Percentiles rank a stretch among this genome's conserved stretches.
Conservation (phyloP, 2,329 filamentous ascomycete genomes). For the Pyrenophora teres region DNA sequence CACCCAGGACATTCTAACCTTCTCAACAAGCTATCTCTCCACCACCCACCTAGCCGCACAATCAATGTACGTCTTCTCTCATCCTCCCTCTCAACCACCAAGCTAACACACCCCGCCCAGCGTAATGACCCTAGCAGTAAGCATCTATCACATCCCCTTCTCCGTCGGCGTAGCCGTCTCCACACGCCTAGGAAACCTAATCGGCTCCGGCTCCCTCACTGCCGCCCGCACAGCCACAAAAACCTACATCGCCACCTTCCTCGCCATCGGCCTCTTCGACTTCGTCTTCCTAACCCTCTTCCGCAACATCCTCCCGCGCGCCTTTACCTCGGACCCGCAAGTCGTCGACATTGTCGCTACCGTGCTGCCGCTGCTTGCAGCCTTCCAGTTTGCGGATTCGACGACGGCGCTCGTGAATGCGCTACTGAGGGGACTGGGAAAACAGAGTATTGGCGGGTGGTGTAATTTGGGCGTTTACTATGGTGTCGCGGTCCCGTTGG, state of each 20-base stretch:
- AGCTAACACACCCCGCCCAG: conserved; percentile 17
- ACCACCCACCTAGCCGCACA: conserved; percentile 85
- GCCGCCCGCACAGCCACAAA: conserved; percentile 43
- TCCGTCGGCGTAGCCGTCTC: conserved; percentile 47
- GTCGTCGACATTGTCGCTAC: conserved; percentile 41
- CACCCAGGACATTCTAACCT: conserved; percentile 57
- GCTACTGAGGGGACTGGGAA: conserved; percentile 45
- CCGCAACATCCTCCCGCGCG: conserved; percentile 39
- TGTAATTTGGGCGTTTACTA: conserved; percentile 48
- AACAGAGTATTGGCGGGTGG: conserved; percentile 48
- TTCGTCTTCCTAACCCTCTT: conserved; percentile 37
- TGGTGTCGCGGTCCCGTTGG: conserved; percentile 44
- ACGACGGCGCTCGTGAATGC: conserved; percentile 46
- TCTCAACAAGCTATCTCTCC: conserved; percentile 78
- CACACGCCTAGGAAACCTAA: conserved; percentile 48
- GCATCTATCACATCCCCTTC: conserved; percentile 50
- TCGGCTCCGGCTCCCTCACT: conserved; percentile 44
- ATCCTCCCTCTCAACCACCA: background rate
- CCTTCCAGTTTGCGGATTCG: conserved; percentile 48
- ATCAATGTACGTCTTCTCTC: conserved; percentile 20
- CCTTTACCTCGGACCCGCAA: conserved; percentile 44
- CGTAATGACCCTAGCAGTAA: conserved; percentile 42
- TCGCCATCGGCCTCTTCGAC: conserved; percentile 43
- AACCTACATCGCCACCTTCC: conserved; percentile 41
- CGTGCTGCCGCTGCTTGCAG: conserved; percentile 44